These are phyloP conservation scores for Aspergillus sp. DNA, from an alignment of 2,329 filamentous ascomycete species.

Conservation along the genomic window DNA sequence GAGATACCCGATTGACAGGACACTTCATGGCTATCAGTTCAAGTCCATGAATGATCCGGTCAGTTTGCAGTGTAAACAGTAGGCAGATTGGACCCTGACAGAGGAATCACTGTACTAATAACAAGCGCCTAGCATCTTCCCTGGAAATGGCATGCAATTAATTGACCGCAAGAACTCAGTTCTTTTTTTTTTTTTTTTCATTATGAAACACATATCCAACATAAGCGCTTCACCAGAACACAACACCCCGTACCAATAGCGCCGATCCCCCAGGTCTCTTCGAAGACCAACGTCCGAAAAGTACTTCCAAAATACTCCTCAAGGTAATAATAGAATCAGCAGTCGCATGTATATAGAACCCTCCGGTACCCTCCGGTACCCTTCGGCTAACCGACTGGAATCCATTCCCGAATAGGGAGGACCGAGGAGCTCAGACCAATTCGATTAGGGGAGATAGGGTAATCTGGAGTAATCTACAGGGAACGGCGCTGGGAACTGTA, in stretches of 20 bases:
- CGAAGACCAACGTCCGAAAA: neutral
- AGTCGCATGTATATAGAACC: neutral
- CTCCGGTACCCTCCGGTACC: neutral
- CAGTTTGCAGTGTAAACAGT: too few relatives aligned
- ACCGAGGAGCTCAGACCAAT: neutral
- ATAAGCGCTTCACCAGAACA: neutral
- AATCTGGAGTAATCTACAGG: slow-evolving; percentile 4
- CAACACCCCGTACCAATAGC: neutral
- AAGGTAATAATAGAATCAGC: neutral
- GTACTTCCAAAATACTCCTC: neutral
- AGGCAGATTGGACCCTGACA: too few relatives aligned
- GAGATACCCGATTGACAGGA: neutral
- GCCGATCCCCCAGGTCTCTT: neutral
- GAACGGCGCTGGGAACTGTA: slow-evolving; percentile 16
- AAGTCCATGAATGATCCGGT: neutral
- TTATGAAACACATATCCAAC: neutral
- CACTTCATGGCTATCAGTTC: neutral
- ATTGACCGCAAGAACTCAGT: neutral
- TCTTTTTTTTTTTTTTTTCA: too few relatives aligned
- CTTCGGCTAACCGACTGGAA: neutral
- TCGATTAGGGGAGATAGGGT: neutral
- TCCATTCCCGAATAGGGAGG: slow-evolving; percentile 8
- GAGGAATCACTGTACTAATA: too few relatives aligned
- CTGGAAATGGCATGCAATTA: neutral
- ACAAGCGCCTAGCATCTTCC: too few relatives aligned